Evolutionary conservation across 768 basidiomycete species (phyloP), one percentile per base, ranked within the genome.

Genomic region (Tremella fuciformis): DNA sequence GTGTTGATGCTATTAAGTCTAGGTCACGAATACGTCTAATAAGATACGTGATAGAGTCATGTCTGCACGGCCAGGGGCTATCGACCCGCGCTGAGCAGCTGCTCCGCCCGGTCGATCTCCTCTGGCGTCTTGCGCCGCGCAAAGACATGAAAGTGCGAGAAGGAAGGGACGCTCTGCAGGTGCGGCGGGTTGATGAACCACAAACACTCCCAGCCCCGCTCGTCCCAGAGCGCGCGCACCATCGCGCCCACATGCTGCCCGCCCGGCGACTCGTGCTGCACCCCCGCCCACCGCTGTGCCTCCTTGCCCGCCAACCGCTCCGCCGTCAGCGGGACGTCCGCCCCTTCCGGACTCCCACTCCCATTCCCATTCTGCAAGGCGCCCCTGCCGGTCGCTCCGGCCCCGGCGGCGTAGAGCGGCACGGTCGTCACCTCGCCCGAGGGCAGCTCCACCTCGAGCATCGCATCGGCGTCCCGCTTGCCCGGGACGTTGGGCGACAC

Each of bases 141-240:
- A 55, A 77, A 75, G 21, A 77, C 67, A 59, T 77, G 76, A 57
- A 73, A 74, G 56, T 77, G 76, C 15, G 74, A 70, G 21, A 77
- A 67, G 1, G 73, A 72, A 13, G 66, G 71, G 1, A 77, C 74
- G n/a, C 69, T 72, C 63, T 77, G 76, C 2, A 77, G 58, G 1
- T 53, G 61, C 13, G 57, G 53, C 16, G 56, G 59, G 29, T 65
- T 50, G 22, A n/a, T 46, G 56, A 73, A 69, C 72, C 74, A 77
- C 6, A 71, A 25, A 60, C 74, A 75, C 39, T 77, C 76, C 63
- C 67, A 77, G 1, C 74, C 74, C 29, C 70, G 57, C 44, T 60
- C 60, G 53, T 69, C 65, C 74, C 74, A 77, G 22, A 77, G 52
- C 2, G 40, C 65, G 29, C 58, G 67, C 19, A 75, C 76, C 72